These are phyloP conservation scores for Wallacemonas sp. DNA, from an alignment of 208 protist species.

Conservation along the genomic window DNA sequence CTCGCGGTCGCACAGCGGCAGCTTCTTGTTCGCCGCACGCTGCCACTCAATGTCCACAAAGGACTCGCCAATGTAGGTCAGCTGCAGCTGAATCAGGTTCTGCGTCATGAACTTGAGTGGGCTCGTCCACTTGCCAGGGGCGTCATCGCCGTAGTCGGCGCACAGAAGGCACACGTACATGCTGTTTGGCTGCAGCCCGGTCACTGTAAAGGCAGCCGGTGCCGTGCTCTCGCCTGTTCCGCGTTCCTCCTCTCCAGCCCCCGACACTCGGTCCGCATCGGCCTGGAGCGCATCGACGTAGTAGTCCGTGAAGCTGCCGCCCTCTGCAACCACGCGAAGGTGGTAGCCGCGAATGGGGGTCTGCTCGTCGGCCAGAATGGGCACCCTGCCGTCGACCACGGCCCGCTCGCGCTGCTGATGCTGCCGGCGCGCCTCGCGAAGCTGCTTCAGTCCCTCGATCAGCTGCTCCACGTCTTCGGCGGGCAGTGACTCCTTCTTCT, in stretches of 20 bases:
- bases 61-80: conserved; percentile 85
- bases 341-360: conserved; percentile 74
- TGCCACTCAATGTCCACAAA: conserved; percentile 92
- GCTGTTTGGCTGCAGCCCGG: conserved; percentile 74
- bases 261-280: conserved; percentile 7
- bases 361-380: conserved; percentile 41
- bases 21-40: conserved; percentile 79
- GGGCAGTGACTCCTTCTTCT: conserved; percentile 35
- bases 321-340: conserved; percentile 77
- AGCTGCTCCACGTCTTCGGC: conserved; percentile 53
- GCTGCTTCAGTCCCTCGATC: conserved; percentile 43
- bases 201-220: conserved; percentile 57
- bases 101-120: conserved; percentile 91
- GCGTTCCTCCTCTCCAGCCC: conserved; percentile 7
- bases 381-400: conserved; percentile 56
- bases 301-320: conserved; percentile 51
- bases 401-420: conserved; percentile 17
- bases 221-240: neutral
- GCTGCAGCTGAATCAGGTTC: conserved; percentile 89
- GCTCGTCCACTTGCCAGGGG: conserved; percentile 82
- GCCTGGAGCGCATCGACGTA: conserved; percentile 24
- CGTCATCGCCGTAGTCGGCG: conserved; percentile 69
- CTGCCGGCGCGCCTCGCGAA: conserved; percentile 25
- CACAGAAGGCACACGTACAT: conserved; percentile 86
- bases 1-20: conserved; percentile 48